Conservation (phyloP, 306 rosid genomes). For the Vachellia collinsii region DNA sequence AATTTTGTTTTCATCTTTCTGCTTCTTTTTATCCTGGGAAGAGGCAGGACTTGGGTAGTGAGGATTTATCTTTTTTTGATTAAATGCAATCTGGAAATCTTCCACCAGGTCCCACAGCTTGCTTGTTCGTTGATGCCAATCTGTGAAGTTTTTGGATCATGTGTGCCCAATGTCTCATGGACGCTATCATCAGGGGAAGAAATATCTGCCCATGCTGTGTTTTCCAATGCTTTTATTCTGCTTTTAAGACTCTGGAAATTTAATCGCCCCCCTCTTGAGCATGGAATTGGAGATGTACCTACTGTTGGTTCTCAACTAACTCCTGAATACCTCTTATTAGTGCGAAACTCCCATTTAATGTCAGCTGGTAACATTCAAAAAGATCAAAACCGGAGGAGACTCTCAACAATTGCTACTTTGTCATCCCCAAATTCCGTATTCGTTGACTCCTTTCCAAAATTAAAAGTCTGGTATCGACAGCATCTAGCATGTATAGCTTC, state of each 20-base stretch:
- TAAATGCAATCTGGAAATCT: constrained; percentile 38
- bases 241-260: constrained; percentile 94
- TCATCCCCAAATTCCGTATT: constrained; percentile 80
- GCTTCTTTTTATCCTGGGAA: background rate
- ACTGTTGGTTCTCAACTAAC: constrained; percentile 93
- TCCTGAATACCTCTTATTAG: constrained; percentile 87
- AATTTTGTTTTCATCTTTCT: background rate
- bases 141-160: constrained; percentile 97
- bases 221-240: constrained; percentile 93
- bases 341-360: constrained; percentile 79
- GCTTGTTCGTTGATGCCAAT: constrained; percentile 98
- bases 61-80: constrained; percentile 7
- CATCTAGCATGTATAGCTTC: constrained; percentile 98
- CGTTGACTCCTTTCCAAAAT: constrained; percentile 93
- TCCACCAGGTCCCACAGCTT: constrained; percentile 87
- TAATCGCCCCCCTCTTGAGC: constrained; percentile 91
- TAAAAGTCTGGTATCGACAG: constrained; percentile 92
- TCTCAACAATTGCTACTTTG: constrained; percentile 73
- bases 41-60: background rate
- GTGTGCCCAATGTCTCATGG: constrained; percentile 85
- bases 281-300: constrained; percentile 92
- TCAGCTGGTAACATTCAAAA: constrained; percentile 58
- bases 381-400: constrained; percentile 75
- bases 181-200: constrained; percentile 72
- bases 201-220: constrained; percentile 89